A percentile compares a stretch with the other conserved stretches of the same genome.
phyloP scores from a whole-genome alignment of 1,139 yeast genomes.

The Kodamaea derodonti region DNA sequence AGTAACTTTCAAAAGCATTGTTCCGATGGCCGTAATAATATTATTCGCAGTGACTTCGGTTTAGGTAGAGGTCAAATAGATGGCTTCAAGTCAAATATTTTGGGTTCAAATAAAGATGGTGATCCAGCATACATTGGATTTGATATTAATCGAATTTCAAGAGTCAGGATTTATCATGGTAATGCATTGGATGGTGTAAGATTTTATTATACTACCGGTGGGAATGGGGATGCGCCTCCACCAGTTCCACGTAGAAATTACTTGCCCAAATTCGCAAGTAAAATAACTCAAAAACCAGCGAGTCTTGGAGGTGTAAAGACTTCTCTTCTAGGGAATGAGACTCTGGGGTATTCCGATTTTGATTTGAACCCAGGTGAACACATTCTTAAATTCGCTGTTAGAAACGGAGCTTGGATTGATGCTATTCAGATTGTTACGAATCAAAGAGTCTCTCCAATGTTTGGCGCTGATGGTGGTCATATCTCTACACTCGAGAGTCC shows the following conservation, averaged over 20 bases:
- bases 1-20: slow-evolving; percentile 26
- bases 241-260: slow-evolving; percentile 49
- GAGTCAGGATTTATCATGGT: slow-evolving; percentile 66
- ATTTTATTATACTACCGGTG: slow-evolving; percentile 17
- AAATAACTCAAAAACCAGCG: slow-evolving; percentile 12
- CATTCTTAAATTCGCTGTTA: slow-evolving; percentile 55
- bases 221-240: slow-evolving; percentile 20
- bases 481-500: slow-evolving; percentile 59
- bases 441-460: slow-evolving; percentile 51
- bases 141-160: slow-evolving; percentile 30
- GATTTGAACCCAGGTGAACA: slow-evolving; percentile 52
- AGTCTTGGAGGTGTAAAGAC: slow-evolving; percentile 8
- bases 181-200: slow-evolving; percentile 73
- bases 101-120: slow-evolving; percentile 32
- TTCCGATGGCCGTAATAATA: slow-evolving; percentile 11
- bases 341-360: slow-evolving; percentile 55
- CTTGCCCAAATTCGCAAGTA: slow-evolving; percentile 16
- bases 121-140: slow-evolving; percentile 26
- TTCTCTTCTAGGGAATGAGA: slow-evolving; percentile 33
- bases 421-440: slow-evolving; percentile 65
- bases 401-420: slow-evolving; percentile 89
- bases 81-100: slow-evolving; percentile 44
- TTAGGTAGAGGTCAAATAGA: slow-evolving; percentile 30
- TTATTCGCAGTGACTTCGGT: slow-evolving; percentile 41
- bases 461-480: slow-evolving; percentile 74